These are phyloP conservation scores for Candida rishiriensis DNA, from an alignment of 805 yeast genomes.

Conservation along the genomic window DNA sequence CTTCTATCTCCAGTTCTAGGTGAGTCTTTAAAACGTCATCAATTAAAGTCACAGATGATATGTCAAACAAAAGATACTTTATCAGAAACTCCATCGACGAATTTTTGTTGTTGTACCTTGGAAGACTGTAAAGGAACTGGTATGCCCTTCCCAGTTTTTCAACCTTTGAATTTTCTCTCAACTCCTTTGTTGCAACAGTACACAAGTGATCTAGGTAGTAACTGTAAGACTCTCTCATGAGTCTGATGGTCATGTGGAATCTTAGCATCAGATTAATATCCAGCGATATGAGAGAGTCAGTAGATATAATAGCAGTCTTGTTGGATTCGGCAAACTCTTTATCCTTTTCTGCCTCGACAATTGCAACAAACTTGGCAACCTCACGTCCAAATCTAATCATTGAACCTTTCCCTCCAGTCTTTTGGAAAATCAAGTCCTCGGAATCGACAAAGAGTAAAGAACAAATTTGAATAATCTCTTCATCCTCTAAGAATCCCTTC, in stretches of 20 bases:
- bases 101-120: conserved; percentile 28
- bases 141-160: conserved; percentile 23
- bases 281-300: conserved; percentile 18
- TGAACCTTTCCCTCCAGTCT: conserved; percentile 17
- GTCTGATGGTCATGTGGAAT: conserved; percentile 22
- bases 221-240: conserved; percentile 28
- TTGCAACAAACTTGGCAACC: conserved; percentile 49
- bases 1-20: conserved; percentile 20
- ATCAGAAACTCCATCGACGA: conserved; percentile 36
- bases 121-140: conserved; percentile 31
- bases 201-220: conserved; percentile 19
- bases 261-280: conserved; percentile 28
- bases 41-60: conserved; percentile 30
- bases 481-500: conserved; percentile 60
- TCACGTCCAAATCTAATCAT: conserved; percentile 36
- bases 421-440: conserved; percentile 23
- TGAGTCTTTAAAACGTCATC: conserved; percentile 28
- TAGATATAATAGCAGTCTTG: conserved; percentile 27
- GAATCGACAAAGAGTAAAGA: conserved; percentile 27
- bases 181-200: conserved; percentile 5
- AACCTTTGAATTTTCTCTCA: conserved; percentile 11
- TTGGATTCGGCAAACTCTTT: conserved; percentile 34
- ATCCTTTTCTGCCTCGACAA: conserved; percentile 37
- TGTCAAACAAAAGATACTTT: conserved; percentile 40
- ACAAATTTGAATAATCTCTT: conserved; percentile 35